These are phyloP conservation scores for Musa acuminata DNA, from an alignment of 176 grass and related monocot genomes.

Conservation along the genomic window DNA sequence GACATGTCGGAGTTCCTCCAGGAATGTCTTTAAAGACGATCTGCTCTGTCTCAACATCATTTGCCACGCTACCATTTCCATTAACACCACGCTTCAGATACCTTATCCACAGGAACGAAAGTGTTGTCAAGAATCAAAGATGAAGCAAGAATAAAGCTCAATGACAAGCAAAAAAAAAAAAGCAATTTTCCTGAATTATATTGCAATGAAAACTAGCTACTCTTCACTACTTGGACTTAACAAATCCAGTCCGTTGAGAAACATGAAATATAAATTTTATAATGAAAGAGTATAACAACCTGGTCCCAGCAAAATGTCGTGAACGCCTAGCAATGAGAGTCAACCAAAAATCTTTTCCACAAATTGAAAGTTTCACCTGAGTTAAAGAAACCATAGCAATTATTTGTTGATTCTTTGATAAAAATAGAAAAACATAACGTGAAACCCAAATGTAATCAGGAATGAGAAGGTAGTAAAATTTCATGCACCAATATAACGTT, in stretches of 20 bases:
- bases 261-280: background rate
- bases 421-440: background rate
- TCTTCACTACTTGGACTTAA: background rate
- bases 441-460: background rate
- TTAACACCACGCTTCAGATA: conserved; percentile 96
- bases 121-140: background rate
- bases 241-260: background rate
- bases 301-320: conserved; percentile 81
- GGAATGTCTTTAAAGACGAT: conserved; percentile 58
- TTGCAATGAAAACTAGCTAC: background rate
- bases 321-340: conserved; percentile 92
- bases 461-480: too few species aligned
- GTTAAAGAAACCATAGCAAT: conserved; percentile 15
- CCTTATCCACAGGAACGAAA: conserved; percentile 32
- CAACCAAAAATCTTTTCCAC: conserved; percentile 62
- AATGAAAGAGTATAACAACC: conserved; percentile 37
- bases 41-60: conserved; percentile 96
- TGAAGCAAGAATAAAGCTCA: background rate
- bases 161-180: background rate
- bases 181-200: background rate
- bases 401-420: background rate
- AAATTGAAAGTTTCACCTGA: conserved; percentile 72
- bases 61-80: conserved; percentile 77
- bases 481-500: background rate
- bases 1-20: conserved; percentile 36